Base-by-base conservation (phyloP, 2,329 filamentous ascomycete genomes). In the Chaetomiaceae sp. region DNA sequence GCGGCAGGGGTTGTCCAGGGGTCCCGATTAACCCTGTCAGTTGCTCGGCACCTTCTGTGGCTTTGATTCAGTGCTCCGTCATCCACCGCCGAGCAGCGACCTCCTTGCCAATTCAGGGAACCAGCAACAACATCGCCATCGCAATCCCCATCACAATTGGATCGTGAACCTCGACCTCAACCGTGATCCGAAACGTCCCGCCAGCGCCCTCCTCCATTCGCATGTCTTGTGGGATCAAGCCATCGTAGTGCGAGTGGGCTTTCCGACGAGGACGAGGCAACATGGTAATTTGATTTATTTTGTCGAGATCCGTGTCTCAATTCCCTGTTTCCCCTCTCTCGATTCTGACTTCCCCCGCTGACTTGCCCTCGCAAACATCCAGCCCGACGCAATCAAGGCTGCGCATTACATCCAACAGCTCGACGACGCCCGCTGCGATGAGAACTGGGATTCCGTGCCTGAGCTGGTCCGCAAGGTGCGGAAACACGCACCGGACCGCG, bases 391-490 rank as follows among this genome's bases (percentile, higher is more conserved):
- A 70, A 76, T 79, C 58, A 99, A 99, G 74, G 91, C 85, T 56
- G 79, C 79, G 60, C 82, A 85, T 66, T 97, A 97, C 70, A 79
- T 96, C 60, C 78, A 81, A 66, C 82, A 83, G 69, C 81, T 99
- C 64, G 89, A 97, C 68, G 79, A 85, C 60, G 90, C 89, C 58
- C 86, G 93, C 64, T 95, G 89, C 69, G 84, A 92, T 63, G 90
- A 87, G 46, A 85, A 84, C 67, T 99, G 93, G 93, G 77, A 83
- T 59, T 82, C 87, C 25, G 79, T 97, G 25, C 88, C 89, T 21
- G 92, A 97, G 72, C 79, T 95, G 57, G 85, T 93, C 62, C 83
- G 92, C 67, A 99, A 99, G 71, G 80, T 97, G 63, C 87, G 86
- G 64, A 97, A 99, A 70, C 92, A 99, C 78, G 88, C 90, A 61